A percentile compares a stretch with the other conserved stretches of the same genome.
phyloP scores from a whole-genome alignment of 768 basidiomycete species.

The Kwoniella botswanensis region DNA sequence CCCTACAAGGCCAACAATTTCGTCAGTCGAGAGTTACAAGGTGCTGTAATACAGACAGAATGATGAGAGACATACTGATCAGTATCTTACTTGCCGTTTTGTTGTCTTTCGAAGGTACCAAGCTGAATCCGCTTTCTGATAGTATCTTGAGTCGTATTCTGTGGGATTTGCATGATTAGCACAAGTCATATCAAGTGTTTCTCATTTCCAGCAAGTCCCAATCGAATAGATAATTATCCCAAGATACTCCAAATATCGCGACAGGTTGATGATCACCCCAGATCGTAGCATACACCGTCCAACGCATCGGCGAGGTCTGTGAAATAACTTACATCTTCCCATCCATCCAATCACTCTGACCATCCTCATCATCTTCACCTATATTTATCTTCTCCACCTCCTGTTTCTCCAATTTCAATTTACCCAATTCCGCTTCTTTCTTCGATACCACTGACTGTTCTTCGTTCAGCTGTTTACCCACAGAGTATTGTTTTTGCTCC shows the following conservation, averaged over 20 bases:
- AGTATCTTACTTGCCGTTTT: constrained; percentile 34
- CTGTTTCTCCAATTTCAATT: constrained; percentile 38
- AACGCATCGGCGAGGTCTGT: neutral
- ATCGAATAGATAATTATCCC: neutral
- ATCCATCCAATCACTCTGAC: constrained; percentile 28
- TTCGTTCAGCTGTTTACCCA: constrained; percentile 43
- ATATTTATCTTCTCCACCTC: constrained; percentile 37
- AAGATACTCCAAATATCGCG: neutral
- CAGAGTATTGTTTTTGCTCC: constrained; percentile 38
- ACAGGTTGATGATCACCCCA: no score
- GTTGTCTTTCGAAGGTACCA: constrained; percentile 30
- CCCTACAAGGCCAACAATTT: constrained; percentile 24
- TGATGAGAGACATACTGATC: constrained; percentile 38
- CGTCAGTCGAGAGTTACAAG: neutral
- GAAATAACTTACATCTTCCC: constrained; percentile 39
- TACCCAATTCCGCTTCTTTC: constrained; percentile 45
- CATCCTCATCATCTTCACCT: constrained; percentile 29
- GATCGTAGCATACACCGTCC: no score
- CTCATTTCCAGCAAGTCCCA: neutral
- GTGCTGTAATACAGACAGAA: neutral
- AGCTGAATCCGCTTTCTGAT: constrained; percentile 43
- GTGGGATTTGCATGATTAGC: constrained; percentile 2
- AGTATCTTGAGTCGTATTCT: constrained; percentile 49
- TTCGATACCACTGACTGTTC: constrained; percentile 40
- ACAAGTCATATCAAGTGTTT: neutral